Conservation (phyloP, 2,329 filamentous ascomycete genomes). For the Nemania abortiva region DNA sequence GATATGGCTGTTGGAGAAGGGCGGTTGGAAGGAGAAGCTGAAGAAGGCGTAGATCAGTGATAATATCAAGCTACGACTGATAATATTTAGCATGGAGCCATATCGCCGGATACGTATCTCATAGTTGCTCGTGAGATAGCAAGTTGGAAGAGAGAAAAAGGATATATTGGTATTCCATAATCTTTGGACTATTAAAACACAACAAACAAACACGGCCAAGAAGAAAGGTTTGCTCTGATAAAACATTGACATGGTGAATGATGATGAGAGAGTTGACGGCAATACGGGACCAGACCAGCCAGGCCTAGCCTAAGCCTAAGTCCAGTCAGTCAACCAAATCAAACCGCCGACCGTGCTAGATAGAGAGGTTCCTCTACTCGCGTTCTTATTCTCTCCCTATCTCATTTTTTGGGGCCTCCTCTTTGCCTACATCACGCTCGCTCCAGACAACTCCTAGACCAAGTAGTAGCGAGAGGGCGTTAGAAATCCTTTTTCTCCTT, state of each 20-base stretch:
- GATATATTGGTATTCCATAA: slow-evolving; percentile 42
- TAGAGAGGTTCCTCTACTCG: background rate
- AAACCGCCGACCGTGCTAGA: slow-evolving; percentile 28
- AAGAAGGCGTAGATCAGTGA: slow-evolving; percentile 61
- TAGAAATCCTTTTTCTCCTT: slow-evolving; percentile 6
- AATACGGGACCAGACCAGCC: slow-evolving; percentile 23
- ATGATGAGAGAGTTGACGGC: slow-evolving; percentile 6
- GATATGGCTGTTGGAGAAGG: slow-evolving; percentile 83
- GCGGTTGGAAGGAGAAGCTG: slow-evolving; percentile 73
- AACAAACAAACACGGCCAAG: slow-evolving; percentile 4
- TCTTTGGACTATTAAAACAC: slow-evolving; percentile 50
- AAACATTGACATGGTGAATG: background rate
- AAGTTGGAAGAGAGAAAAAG: slow-evolving; percentile 36
- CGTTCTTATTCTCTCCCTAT: slow-evolving; percentile 2
- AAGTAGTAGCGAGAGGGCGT: slow-evolving; percentile 9
- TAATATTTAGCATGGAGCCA: background rate
- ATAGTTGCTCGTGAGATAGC: background rate
- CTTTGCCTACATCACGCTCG: slow-evolving; percentile 10
- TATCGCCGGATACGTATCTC: background rate
- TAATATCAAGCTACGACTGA: slow-evolving; percentile 1
- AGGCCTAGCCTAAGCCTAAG: slow-evolving; percentile 9
- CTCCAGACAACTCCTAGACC: slow-evolving; percentile 18
- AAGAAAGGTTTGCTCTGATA: background rate
- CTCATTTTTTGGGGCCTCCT: background rate
- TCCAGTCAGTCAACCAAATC: slow-evolving; percentile 23